Percentiles rank a stretch among this genome's conserved stretches.
These are phyloP conservation scores for Yarrowia phangngaensis DNA, from an alignment of 805 yeast species.

Conservation along the genomic window DNA sequence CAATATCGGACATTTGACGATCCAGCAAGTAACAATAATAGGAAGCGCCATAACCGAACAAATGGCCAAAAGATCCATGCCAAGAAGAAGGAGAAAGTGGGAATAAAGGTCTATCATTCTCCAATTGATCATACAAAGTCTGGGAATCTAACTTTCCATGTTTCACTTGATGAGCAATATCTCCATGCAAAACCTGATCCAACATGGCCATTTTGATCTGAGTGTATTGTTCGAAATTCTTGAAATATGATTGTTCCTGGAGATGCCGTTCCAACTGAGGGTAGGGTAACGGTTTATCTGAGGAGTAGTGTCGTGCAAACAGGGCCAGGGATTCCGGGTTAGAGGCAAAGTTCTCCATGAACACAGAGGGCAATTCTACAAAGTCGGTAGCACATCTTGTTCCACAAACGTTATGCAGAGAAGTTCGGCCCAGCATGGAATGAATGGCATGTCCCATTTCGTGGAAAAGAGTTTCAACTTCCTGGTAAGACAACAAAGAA, in stretches of 20 bases:
- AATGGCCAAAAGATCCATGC: constrained; percentile 93
- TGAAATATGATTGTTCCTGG: constrained; percentile 50
- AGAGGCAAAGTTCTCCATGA: constrained; percentile 89
- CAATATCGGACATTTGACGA: constrained; percentile 82
- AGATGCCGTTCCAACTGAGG: constrained; percentile 51
- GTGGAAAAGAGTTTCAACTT: constrained; percentile 91
- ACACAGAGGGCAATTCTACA: constrained; percentile 93
- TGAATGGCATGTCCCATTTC: constrained; percentile 99
- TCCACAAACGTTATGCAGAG: constrained; percentile 86
- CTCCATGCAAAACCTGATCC: constrained; percentile 73
- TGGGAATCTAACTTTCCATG: constrained; percentile 51
- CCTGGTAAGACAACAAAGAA: constrained; percentile 64
- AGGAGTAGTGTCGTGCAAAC: constrained; percentile 68
- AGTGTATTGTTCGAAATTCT: constrained; percentile 71
- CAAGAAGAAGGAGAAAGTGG: constrained; percentile 68
- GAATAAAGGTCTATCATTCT: constrained; percentile 55
- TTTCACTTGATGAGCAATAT: constrained; percentile 30
- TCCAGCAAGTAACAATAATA: constrained; percentile 90
- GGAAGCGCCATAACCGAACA: constrained; percentile 89
- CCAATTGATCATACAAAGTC: constrained; percentile 61
- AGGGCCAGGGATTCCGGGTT: constrained; percentile 69
- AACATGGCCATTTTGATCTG: constrained; percentile 87
- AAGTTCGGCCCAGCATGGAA: constrained; percentile 90
- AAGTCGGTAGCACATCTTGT: constrained; percentile 95
- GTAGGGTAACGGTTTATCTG: constrained; percentile 57